Evolutionary conservation across 768 basidiomycete species (phyloP).

Genomic region (Gautieria morchelliformis): DNA sequence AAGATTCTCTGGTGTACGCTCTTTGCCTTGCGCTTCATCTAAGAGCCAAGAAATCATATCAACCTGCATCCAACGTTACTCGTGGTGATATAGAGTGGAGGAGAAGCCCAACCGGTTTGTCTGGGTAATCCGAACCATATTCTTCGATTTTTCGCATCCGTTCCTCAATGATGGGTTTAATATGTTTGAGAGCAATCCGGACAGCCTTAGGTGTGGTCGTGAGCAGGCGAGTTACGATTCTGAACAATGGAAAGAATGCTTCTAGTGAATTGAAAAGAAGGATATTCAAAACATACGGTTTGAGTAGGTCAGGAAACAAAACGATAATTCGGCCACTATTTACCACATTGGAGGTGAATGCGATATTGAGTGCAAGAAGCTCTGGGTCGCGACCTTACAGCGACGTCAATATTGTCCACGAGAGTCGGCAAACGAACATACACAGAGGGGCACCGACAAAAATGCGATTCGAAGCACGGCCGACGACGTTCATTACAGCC

Average conservation of each 20-base stretch:
- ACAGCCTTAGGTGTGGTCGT: conserved; percentile 12
- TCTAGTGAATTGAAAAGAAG: conserved; percentile 8
- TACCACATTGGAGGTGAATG: conserved; percentile 27
- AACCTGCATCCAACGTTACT: conserved; percentile 18
- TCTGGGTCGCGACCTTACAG: conserved; percentile 31
- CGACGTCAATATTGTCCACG: not conserved
- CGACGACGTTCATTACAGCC: conserved; percentile 25
- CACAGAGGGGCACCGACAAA: conserved; percentile 40
- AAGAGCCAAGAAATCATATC: conserved; percentile 32
- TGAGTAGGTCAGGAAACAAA: conserved; percentile 34
- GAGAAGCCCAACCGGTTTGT: conserved; percentile 23
- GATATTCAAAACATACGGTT: conserved; percentile 29
- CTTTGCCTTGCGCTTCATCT: conserved; percentile 20
- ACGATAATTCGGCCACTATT: conserved; percentile 21
- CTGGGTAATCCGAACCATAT: conserved; percentile 25
- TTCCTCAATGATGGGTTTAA: conserved; percentile 21
- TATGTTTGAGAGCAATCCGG: conserved; percentile 5
- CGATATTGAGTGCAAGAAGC: conserved; percentile 27
- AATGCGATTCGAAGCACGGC: conserved; percentile 31
- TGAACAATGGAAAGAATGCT: conserved; percentile 2
- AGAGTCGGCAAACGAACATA: conserved; percentile 15
- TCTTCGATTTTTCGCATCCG: conserved; percentile 22
- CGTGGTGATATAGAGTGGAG: not conserved
- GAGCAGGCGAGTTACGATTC: conserved; percentile 13
- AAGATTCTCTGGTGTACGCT: conserved; percentile 19